Evolutionary conservation across 2,329 filamentous ascomycete species (phyloP), one percentile per base, ranked within the genome.

Genomic region (Penicillium paneum): DNA sequence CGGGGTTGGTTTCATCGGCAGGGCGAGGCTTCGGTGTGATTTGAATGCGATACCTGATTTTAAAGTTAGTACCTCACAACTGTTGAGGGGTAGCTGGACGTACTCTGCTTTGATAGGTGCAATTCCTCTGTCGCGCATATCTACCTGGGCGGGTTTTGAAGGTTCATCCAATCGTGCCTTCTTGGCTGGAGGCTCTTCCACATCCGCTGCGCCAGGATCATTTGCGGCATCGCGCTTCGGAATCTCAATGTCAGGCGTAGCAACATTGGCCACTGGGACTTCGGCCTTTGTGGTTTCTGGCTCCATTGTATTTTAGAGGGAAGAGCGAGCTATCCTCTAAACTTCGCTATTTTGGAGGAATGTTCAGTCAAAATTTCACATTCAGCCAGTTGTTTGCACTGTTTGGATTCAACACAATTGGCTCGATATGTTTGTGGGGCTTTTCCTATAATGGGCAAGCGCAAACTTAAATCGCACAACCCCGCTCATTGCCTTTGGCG

Each of bases 31-130:
- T 68, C 2, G 54, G 47, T 15, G 55, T 57, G 19, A 53, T 53
- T 28, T 61, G 56, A 36, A 73, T 61, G 32, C 72, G 60, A 54
- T 64, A 77, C 57, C 72, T 53, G 31, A 35, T 50, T 40, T 11
- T 24, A 50, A 26, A 3, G 36, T 60, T 40, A 60, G 50, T 38
- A 34, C 28, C 5, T 7, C 2, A 19, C 8, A 35, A 39, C 42
- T 17, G 2, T 11, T 15, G 15, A 7, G 6, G n/a, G 11, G n/a
- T 10, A 3, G 12, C 13, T 11, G 5, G 15, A 50, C 55, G 31
- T 63, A 65, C 84, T 91, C 88, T 67, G 82, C 79, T 73, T 91
- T 91, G 71, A 92, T 83, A 8, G 85, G 83, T 19, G 88, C 88
- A 49, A 87, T 76, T 26, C 87, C 87, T 65, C 79, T 84, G 54